A percentile compares a stretch with the other conserved stretches of the same genome.
Evolutionary conservation across 2,329 filamentous ascomycete genomes (phyloP).

Genomic region (Zymoseptoria tritici): DNA sequence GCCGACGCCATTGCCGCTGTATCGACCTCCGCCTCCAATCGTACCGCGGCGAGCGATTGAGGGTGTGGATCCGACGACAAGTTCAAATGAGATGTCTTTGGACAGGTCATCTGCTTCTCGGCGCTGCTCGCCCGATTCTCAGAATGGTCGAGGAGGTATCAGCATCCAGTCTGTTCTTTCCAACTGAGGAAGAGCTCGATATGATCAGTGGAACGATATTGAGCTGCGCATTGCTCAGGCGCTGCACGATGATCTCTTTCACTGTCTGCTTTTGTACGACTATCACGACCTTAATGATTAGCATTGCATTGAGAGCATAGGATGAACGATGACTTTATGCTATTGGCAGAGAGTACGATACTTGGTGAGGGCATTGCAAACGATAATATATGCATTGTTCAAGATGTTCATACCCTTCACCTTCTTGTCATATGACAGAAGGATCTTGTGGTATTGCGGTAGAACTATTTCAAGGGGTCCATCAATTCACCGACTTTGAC

Average conservation of each 20-base stretch:
- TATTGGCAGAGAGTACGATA: background rate
- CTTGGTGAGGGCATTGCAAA: background rate
- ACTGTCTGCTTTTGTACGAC: background rate
- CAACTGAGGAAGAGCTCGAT: constrained; percentile 2
- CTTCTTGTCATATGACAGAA: no score
- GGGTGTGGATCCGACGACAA: constrained; percentile 9
- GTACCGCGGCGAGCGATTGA: constrained; percentile 13
- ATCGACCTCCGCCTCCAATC: constrained; percentile 28
- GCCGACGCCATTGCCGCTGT: constrained; percentile 29
- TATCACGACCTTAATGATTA: background rate
- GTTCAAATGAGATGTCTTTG: constrained; percentile 13
- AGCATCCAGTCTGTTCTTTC: constrained; percentile 29
- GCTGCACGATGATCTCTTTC: background rate
- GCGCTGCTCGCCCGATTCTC: constrained; percentile 20
- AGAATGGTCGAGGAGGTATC: constrained; percentile 19
- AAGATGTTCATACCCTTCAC: background rate
- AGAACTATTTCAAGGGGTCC: background rate
- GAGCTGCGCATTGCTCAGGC: background rate
- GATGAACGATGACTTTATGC: background rate
- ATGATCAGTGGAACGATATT: background rate
- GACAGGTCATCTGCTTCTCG: constrained; percentile 2
- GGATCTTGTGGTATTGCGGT: background rate
- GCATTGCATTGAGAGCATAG: background rate
- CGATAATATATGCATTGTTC: background rate
- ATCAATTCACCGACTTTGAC: background rate